Conservation (phyloP, 352 stramenopile species). For the Peronospora tabacina region DNA sequence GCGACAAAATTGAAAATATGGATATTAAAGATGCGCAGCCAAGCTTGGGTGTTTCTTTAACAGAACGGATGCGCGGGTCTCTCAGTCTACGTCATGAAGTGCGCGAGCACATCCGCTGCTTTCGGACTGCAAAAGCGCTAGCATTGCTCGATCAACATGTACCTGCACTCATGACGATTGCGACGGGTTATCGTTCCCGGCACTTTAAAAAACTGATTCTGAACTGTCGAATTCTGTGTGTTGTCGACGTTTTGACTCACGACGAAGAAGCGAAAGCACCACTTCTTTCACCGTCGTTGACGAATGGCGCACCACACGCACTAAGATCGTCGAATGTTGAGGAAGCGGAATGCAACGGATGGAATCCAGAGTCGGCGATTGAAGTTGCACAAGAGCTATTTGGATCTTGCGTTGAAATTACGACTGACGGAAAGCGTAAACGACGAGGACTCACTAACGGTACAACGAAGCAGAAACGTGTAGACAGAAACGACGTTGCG, state of each 20-base stretch:
- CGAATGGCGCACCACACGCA: conserved; percentile 6
- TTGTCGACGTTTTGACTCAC: conserved; percentile 36
- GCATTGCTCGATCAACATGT: conserved; percentile 18
- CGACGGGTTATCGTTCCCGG: neutral
- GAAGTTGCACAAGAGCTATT: conserved; percentile 29
- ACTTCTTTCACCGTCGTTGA: neutral
- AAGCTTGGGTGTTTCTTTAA: conserved; percentile 3
- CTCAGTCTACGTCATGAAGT: conserved; percentile 31
- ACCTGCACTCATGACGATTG: conserved; percentile 7
- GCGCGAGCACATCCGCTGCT: conserved; percentile 30
- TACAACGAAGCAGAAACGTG: neutral
- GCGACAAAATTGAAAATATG: conserved; percentile 11
- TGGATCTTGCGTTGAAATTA: conserved; percentile 4
- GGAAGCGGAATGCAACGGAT: conserved; percentile 9
- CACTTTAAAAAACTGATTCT: conserved; percentile 19
- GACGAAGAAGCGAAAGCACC: conserved; percentile 9
- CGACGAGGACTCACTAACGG: conserved; percentile 3
- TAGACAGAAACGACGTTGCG: conserved; percentile 13
- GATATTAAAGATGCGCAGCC: neutral
- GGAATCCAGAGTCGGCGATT: conserved; percentile 34
- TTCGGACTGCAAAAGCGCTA: conserved; percentile 29
- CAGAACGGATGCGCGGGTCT: conserved; percentile 13
- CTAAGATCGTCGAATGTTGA: neutral
- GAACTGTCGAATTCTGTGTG: conserved; percentile 36
- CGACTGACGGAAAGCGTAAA: conserved; percentile 22